Conservation (phyloP, 169 alveolate species). For the Neospora caninum region DNA sequence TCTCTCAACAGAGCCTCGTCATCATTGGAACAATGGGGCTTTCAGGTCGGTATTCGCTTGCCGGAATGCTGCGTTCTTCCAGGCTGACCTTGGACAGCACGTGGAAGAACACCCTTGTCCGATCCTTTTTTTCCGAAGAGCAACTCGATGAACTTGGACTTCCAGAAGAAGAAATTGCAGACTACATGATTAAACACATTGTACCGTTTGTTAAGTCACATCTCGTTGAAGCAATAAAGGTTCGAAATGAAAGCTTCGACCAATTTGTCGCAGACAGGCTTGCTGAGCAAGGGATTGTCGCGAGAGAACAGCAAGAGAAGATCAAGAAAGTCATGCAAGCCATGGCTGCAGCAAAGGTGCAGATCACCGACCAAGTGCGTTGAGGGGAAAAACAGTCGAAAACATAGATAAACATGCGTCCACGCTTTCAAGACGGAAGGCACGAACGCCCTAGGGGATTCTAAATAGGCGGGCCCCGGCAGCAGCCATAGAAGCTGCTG, state of each 20-base stretch:
- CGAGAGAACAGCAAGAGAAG: conserved; percentile 13
- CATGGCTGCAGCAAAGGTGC: conserved; percentile 5
- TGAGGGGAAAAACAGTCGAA: background rate
- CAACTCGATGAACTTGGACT: background rate
- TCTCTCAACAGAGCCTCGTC: too few relatives aligned
- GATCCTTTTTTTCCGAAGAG: conserved; percentile 16
- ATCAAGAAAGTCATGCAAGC: conserved; percentile 29
- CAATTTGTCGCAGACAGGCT: conserved; percentile 16
- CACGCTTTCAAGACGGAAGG: too few relatives aligned
- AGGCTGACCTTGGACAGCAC: background rate
- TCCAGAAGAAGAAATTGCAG: conserved; percentile 31
- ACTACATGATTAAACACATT: conserved; percentile 21
- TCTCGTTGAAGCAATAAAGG: background rate
- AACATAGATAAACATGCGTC: background rate
- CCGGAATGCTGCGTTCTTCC: background rate
- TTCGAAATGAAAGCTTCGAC: background rate
- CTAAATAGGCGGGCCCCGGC: too few relatives aligned
- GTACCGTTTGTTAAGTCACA: conserved; percentile 26
- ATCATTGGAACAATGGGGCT: background rate
- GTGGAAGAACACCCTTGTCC: conserved; percentile 21
- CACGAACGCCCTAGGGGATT: too few relatives aligned
- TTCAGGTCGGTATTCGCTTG: background rate
- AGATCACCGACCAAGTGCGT: conserved; percentile 22
- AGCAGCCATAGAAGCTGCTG: too few relatives aligned
- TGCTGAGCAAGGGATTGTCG: conserved; percentile 3